These are phyloP conservation scores for Pseudogymnoascus sp. DNA, from an alignment of 2,329 filamentous ascomycete genomes.

Conservation along the genomic window DNA sequence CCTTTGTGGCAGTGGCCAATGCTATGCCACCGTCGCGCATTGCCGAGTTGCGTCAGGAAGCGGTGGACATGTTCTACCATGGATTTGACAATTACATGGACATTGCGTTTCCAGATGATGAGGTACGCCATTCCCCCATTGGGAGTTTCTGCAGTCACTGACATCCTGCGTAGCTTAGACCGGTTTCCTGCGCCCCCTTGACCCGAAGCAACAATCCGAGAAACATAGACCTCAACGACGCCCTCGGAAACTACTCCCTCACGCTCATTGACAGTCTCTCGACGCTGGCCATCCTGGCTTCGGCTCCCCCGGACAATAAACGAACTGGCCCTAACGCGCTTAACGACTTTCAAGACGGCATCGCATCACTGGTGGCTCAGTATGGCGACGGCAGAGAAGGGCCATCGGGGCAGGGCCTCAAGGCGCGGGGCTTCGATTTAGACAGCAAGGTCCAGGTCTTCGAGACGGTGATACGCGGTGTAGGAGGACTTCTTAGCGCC, in stretches of 20 bases:
- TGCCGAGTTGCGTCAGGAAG: constrained; percentile 48
- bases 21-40: constrained; percentile 49
- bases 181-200: constrained; percentile 74
- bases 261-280: constrained; percentile 93
- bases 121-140: constrained; percentile 41
- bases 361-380: constrained; percentile 65
- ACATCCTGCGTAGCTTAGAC: constrained; percentile 53
- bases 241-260: constrained; percentile 92
- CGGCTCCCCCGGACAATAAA: constrained; percentile 50
- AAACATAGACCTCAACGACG: constrained; percentile 86
- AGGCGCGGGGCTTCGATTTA: constrained; percentile 78
- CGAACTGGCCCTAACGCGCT: constrained; percentile 53
- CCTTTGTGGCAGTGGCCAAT: constrained; percentile 22
- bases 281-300: constrained; percentile 85
- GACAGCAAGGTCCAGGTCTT: constrained; percentile 99
- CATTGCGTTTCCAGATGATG: constrained; percentile 92
- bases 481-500: constrained; percentile 83
- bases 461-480: constrained; percentile 89
- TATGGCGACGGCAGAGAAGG: constrained; percentile 79
- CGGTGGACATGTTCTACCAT: constrained; percentile 86
- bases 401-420: constrained; percentile 57
- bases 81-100: constrained; percentile 93
- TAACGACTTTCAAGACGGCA: constrained; percentile 69
- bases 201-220: constrained; percentile 75
- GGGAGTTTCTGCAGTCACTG: neutral